Evolutionary conservation across 768 basidiomycete species (phyloP).

Genomic region (Jaapia argillacea): DNA sequence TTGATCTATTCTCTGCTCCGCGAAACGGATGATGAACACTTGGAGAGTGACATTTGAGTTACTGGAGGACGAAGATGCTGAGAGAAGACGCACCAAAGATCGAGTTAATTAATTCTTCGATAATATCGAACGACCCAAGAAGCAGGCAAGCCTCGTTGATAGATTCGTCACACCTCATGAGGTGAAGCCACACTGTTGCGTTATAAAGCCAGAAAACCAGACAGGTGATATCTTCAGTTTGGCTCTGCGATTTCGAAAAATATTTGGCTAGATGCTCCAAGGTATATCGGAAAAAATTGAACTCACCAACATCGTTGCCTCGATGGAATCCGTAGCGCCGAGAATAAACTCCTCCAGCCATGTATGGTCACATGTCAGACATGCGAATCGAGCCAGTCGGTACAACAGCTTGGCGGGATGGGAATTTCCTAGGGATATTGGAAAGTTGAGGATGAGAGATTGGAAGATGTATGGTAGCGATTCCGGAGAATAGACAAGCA

Average conservation of each 20-base stretch:
- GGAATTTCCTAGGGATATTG: constrained; percentile 58
- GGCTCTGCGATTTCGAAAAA: constrained; percentile 38
- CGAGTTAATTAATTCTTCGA: constrained; percentile 90
- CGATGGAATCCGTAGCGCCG: constrained; percentile 85
- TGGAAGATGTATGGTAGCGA: constrained; percentile 72
- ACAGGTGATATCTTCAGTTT: constrained; percentile 76
- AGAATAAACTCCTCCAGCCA: constrained; percentile 93
- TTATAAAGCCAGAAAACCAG: constrained; percentile 96
- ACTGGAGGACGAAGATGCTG: constrained; percentile 2
- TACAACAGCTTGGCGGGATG: constrained; percentile 90
- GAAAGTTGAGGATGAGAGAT: constrained; percentile 70
- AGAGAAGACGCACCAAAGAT: constrained; percentile 61
- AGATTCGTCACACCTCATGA: constrained; percentile 77
- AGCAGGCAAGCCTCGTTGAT: constrained; percentile 75
- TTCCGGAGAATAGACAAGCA: constrained; percentile 89
- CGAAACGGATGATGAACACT: constrained; percentile 94
- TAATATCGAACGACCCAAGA: constrained; percentile 73
- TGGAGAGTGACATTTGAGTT: constrained; percentile 7
- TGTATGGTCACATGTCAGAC: constrained; percentile 76
- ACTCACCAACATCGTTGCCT: constrained; percentile 85
- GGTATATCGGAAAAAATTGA: constrained; percentile 2
- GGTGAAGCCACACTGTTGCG: constrained; percentile 80
- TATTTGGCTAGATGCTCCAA: constrained; percentile 6
- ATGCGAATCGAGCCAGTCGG: constrained; percentile 89
- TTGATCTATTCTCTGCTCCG: constrained; percentile 81